Base-by-base conservation (phyloP, 1,139 yeast species). In the Saccharomyces pastorianus region DNA sequence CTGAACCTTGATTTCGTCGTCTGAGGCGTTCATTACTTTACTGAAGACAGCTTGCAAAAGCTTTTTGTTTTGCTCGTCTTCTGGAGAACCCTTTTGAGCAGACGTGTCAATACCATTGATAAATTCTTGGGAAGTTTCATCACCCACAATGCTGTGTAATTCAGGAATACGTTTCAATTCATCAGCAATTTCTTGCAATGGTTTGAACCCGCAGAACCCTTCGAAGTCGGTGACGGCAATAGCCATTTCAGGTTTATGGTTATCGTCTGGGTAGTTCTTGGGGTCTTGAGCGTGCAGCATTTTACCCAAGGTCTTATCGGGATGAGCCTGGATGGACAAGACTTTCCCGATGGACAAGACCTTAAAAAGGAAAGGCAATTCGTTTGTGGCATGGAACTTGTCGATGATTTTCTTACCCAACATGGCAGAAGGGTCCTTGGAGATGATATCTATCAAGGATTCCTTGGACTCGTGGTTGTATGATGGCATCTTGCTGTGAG, bases 241-340 rank as follows among this genome's bases (percentile, higher is more conserved):
- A 53, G 99, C 98, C 98, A 93, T 95, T 73, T 93, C 99, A 25
- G 99, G 99, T 76, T 93, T 93, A 74, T 93, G 99, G 76, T 93
- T 93, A 69, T 84, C 96, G 73, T 93, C 99, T 3, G 98, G 99
- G 71, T 95, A 93, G 73, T 93, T 88, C 64, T 84, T 83, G 53
- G 99, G 98, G 73, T 93, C 98, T 32, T 78, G 73, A 13, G 80
- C 78, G 68, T 87, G 96, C 66, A 93, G 77, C 60, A 81, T 81
- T 48, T 80, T 83, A 42, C 88, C 99, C 55, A 93, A 77, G 29
- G 76, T 72, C 74, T 93, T 93, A 73, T 93, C 98, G 28, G 99
- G 99, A 68, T 93, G 99, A 23, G 99, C 98, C 74, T 93, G 99
- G 70, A 93, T 91, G 14, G 95, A 84, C 65, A 93, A 80, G 17